Percentiles rank a stretch among this genome's conserved stretches.
Conservation (phyloP, 2,329 filamentous ascomycete species). For the Fusarium anthophilum region DNA sequence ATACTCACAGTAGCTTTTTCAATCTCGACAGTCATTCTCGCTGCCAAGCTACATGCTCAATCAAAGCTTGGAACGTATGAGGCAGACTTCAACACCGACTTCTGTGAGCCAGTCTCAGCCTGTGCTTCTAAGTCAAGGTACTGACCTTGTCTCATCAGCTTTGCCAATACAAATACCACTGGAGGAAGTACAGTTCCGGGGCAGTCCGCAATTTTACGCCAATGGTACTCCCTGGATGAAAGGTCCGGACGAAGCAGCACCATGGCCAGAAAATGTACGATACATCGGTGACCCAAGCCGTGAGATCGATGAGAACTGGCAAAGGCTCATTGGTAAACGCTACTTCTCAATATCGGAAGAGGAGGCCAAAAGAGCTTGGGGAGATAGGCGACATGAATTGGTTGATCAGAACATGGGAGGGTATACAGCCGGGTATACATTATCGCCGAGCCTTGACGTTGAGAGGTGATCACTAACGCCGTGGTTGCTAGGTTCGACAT, state of each 20-base stretch:
- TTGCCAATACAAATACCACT: background rate
- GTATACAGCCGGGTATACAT: background rate
- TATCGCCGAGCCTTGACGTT: accelerated
- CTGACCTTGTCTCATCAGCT: background rate
- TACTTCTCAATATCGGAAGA: background rate
- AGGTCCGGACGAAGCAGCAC: background rate
- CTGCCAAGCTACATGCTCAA: background rate
- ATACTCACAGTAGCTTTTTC: background rate
- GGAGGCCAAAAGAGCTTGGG: background rate
- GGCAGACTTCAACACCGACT: background rate
- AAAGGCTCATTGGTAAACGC: background rate
- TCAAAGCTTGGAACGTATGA: background rate
- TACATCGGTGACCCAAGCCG: background rate
- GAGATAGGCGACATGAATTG: background rate
- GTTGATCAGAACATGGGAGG: background rate
- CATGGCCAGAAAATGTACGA: background rate
- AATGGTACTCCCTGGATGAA: background rate
- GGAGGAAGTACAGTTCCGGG: background rate
- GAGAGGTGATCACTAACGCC: too few species aligned
- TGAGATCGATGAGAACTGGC: background rate
- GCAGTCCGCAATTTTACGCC: background rate
- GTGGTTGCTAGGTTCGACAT: background rate
- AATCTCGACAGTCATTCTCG: background rate
- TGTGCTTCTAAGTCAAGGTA: accelerated
- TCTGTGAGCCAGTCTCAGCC: background rate